Base-by-base conservation (phyloP, 306 rosid species). In the Abrus pulchellus region DNA sequence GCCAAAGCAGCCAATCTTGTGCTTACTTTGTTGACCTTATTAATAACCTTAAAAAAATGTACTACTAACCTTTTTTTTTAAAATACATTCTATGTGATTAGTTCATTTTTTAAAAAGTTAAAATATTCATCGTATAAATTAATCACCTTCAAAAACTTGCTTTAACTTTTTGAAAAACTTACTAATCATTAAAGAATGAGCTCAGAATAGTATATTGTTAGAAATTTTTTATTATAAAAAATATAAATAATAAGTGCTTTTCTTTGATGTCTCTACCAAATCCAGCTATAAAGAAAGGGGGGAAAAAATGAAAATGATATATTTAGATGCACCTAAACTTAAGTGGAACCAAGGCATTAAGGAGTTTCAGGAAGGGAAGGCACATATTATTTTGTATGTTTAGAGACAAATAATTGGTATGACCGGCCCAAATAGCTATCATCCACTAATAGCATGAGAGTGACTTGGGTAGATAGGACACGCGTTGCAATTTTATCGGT, bases 261-360 rank as follows among this genome's bases (percentile, higher is more conserved):
- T 38, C 27, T 32, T 77, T 61, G 13, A 45, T 74, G 77, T 82
- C 76, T 29, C 52, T 75, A 62, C 86, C 82, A 74, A 85, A 78
- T 44, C 69, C 82, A 79, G 59, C 62, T 36, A 48, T 77, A 41
- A 83, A 79, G 57, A 75, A 52, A 52, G 50, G 49, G 61, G 12
- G 50, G 49, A 61, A 20, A 38, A 36, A 50, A 61, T 52, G 82
- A 64, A 38, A 67, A 45, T 70, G 54, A 30, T 78, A 63, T 29
- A 67, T 67, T 64, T 36, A 20, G 74, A 76, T 14, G 68, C 66
- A 55, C 69, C 32, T 76, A 76, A 79, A 77, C 80, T 68, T 55
- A 0, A 50, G 59, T 72, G 81, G 82, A 72, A 72, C 60, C 82
- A 61, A 68, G 13, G 48, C 43, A 71, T 20, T 44, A 32, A 61